Base-by-base conservation (phyloP, 2,329 filamentous ascomycete species). In the Cercospora brassicicola region DNA sequence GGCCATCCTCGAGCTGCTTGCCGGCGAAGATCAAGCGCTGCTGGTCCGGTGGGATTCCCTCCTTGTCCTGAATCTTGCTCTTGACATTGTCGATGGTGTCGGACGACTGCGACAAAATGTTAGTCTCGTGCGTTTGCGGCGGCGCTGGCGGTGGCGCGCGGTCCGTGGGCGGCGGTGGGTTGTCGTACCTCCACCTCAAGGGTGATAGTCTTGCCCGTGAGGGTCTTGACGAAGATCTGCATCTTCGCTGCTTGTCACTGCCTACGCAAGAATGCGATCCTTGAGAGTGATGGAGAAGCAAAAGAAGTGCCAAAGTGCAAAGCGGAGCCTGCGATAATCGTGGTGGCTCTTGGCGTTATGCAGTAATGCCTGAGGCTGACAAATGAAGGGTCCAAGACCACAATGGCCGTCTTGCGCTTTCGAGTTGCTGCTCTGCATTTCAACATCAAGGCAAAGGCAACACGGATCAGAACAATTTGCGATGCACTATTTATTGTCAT, bases 61-160 rank as follows among this genome's bases (percentile, higher is more conserved):
- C 95, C 92, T 98, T 99, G 90, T 98, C 95, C 83, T 90, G 88
- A 78, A 90, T 90, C 90, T 99, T 98, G 87, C 92, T 93, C 91
- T 98, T 98, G 87, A 99, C 95, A 91, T 98, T 98, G 90, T 98
- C 95, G 86, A 99, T 98, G 82, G 94, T 98, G 86, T 99, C 95
- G 81, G 91, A 94, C 80, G 93, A 97, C 65, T 62, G 28, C n/a
- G 59, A 45, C 15, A 20, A 3, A 45, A 13, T 15, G 28, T 62
- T 62, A 62, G 59, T 62, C 36, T 62, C 42, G 28, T 30, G 59
- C 42, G 59, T 18, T 62, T 39, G 42, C 28, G 59, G 39, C 59
- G 59, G 42, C 42, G 42, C 39, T 31, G 26, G 36, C 59, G 28
- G 26, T 62, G 39, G 39, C 59, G 59, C 42, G 33, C 59, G 59